Percentiles rank a stretch among this genome's conserved stretches.
Evolutionary conservation across 2,329 filamentous ascomycete genomes (phyloP).

Genomic region (Whalleya microplaca): DNA sequence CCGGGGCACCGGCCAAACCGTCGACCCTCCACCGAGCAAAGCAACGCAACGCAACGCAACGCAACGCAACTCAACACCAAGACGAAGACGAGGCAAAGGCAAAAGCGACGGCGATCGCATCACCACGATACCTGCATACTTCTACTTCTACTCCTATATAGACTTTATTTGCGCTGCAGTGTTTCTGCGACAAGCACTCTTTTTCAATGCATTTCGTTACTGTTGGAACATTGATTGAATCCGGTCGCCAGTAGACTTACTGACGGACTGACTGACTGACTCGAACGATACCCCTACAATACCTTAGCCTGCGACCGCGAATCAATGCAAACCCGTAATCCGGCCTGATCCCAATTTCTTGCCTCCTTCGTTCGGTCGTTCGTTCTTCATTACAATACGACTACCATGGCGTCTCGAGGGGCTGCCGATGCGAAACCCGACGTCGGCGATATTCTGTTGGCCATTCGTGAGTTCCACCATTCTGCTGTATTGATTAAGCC

Average conservation of each 20-base stretch:
- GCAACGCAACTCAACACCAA: constrained; percentile 3
- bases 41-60: background rate
- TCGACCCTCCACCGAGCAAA: background rate
- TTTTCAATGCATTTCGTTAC: constrained; percentile 30
- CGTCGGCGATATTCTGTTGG: constrained; percentile 68
- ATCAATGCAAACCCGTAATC: constrained; percentile 12
- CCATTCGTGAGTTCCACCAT: constrained; percentile 65
- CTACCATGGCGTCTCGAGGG: constrained; percentile 49
- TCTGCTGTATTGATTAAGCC: background rate
- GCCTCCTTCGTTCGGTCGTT: constrained; percentile 2
- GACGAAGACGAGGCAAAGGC: constrained; percentile 14
- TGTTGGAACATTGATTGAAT: constrained; percentile 31
- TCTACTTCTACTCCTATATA: constrained; percentile 15
- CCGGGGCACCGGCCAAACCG: background rate
- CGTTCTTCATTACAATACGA: constrained; percentile 5
- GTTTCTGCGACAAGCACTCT: constrained; percentile 2
- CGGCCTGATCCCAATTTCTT: constrained; percentile 12
- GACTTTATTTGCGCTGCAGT: constrained; percentile 16
- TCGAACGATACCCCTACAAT: background rate
- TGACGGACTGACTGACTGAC: constrained; percentile 9
- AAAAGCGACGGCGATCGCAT: constrained; percentile 15
- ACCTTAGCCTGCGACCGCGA: background rate
- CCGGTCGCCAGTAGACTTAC: constrained; percentile 27
- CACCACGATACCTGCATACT: constrained; percentile 5
- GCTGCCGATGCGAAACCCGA: constrained; percentile 56